These are phyloP conservation scores for Eutrema heterophyllum DNA, from an alignment of 345 rosid species.

Conservation along the genomic window DNA sequence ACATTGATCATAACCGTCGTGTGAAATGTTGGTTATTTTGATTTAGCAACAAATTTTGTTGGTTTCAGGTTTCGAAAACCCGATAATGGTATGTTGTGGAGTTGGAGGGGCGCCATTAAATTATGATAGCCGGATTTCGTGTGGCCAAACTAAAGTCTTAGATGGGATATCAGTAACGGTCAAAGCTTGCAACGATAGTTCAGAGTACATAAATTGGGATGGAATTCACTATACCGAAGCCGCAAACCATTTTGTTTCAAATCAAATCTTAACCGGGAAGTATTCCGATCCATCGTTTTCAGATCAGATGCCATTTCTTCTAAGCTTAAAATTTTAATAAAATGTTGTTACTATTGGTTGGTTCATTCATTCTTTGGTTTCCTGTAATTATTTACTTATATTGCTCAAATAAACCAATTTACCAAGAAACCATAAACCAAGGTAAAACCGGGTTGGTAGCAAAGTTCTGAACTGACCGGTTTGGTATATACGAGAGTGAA, in stretches of 20 bases:
- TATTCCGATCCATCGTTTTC: constrained; percentile 84
- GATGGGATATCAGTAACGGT: constrained; percentile 59
- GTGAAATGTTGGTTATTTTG: not conserved
- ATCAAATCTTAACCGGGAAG: constrained; percentile 77
- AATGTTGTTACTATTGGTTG: not conserved
- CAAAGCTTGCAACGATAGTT: constrained; percentile 70
- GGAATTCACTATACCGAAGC: constrained; percentile 95
- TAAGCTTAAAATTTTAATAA: constrained; percentile 60
- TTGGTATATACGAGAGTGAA: constrained; percentile 14
- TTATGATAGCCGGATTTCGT: constrained; percentile 57
- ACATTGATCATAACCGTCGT: not conserved
- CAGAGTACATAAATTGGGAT: constrained; percentile 89
- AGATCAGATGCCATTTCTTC: constrained; percentile 79
- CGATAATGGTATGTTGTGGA: constrained; percentile 95
- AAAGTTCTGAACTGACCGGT: constrained; percentile 27
- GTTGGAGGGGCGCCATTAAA: constrained; percentile 79
- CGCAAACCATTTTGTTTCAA: constrained; percentile 66
- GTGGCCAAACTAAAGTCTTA: constrained; percentile 83
- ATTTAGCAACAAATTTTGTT: not conserved
- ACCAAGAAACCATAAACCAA: not conserved
- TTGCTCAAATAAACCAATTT: constrained; percentile 5
- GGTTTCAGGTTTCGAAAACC: constrained; percentile 81
- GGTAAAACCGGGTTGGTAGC: not conserved
- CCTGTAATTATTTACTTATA: not conserved
- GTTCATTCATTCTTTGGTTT: constrained; percentile 5